Evolutionary conservation across 805 yeast species (phyloP), one percentile per base, ranked within the genome.

Genomic region (Monosporozyma siamensis): DNA sequence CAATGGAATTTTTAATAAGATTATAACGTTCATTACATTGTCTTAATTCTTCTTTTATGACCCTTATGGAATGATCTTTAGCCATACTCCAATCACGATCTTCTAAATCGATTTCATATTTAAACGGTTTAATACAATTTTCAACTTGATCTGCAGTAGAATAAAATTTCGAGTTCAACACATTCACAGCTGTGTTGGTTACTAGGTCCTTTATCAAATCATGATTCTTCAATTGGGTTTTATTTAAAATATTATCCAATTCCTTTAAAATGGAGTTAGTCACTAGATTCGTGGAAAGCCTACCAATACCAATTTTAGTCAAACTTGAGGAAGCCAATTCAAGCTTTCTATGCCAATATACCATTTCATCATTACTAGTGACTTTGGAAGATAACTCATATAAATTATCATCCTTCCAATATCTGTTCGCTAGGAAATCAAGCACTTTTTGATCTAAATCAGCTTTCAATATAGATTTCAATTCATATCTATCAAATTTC

Each of bases 71-170:
- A 56, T 84, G 94, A 25, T 84, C 94, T 46, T 85, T 77, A 30
- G 95, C 80, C 6, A 73, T 58, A 24, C 68, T 65, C 99, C 99
- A 92, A 61, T 92, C 99, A 31, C 96, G 72, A 52, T 89, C 95
- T 58, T 92, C 97, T 39, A 92, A 77, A 56, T 92, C 99, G 46
- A 92, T 89, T 57, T 92, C 99, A 61, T 90, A 92, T 66, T 92
- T 92, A 68, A 82, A 92, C 2, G 99, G 99, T 61, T 92, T 92
- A 55, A 92, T 90, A 66, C 97, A 89, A 63, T 94, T 92, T 56
- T 92, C 99, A 6, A 92, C 97, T 61, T 92, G 99, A 61, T 94
- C 99, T 0, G 98, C 95, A 0, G 98, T 90, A 1, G 95, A 81
- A 49, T 80, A 85, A 59, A 75, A 92, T 49, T 90, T 78, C 22